Evolutionary conservation across 768 basidiomycete species (phyloP), one percentile per base, ranked within the genome.

Genomic region (Tubosaeta sp.): DNA sequence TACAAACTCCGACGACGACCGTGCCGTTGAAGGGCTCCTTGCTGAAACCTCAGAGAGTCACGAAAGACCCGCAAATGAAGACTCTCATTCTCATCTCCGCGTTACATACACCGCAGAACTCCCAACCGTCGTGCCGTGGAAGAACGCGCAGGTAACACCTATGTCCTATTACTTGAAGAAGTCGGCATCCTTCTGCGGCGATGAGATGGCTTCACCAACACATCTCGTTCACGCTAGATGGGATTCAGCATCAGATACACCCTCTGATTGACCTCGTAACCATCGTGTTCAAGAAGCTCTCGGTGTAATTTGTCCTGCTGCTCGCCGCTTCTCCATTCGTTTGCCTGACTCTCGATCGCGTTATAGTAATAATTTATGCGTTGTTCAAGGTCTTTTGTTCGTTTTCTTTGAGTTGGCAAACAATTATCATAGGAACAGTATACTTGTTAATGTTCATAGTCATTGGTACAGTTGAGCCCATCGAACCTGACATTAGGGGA

Each of bases 171-270:
- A 70, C 61, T 52, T 69, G 59, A 69, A 61, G 46, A 74, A 76
- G 58, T 66, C 74, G 21, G 64, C 64, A 51, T 72, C 72, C 31
- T 76, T 77, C 52, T 54, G 66, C 42, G 64, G 64, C 34, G 68
- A 71, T 54, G 68, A 69, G 38, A 57, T 71, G 52, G 68, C 69
- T 38, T 71, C 76, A 21, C 76, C 74, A 21, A 79, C 80, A 25
- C 76, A 69, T 62, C 75, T 81, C 46, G 70, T 79, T 54, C 73
- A 77, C 49, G 79, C 79, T 30, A 80, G 79, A 18, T 83, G 82
- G 82, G 81, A 78, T 56, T 76, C 76, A 59, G 68, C 72, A 36
- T 76, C 79, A 45, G 75, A 79, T 48, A 53, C 66, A 52, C 62
- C 63, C 45, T 68, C 67, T 22, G 67, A 69, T 54, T 70, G 54